Evolutionary conservation across 495 filamentous ascomycete genomes (phyloP), one percentile per base, ranked within the genome.

Genomic region (Pyronema omphalodes): DNA sequence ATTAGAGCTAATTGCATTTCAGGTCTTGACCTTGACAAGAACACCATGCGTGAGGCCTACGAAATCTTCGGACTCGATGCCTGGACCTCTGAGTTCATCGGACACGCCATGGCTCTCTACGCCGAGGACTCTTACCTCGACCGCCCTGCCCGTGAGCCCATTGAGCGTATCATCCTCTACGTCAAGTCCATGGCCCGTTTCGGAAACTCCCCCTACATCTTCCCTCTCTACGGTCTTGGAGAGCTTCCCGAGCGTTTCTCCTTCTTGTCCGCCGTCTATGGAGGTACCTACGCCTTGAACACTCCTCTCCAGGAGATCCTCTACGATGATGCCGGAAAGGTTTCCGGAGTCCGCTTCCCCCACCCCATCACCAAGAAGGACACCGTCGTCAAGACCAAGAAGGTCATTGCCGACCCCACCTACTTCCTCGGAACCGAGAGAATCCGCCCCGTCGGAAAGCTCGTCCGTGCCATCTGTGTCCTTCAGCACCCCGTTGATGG

Each of bases 221-320:
- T 96, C 73, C 91, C 91, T 15, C 82, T 95, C 9, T 95, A 99
- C 69, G 91, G 91, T 55, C 77, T 99, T 18, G 91, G 93, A 62
- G 91, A 99, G 71, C 79, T 99, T 37, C 91, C 91, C 23, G 93
- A 99, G 73, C 89, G 93, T 52, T 99, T 99, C 66, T 93, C 91
- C 45, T 89, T 93, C 66, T 75, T 96, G 36, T 94, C 88, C 9
- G 91, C 91, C 64, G 94, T 96, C 70, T 94, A 96, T 67, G 93
- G 93, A 59, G 93, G 93, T 60, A 96, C 91, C 14, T 96, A 99
- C 71, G 96, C 96, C 85, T 81, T 99, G 61, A 96, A 96, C 74
- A 94, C 91, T 54, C 78, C 74, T 52, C 76, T 99, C 44, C 82
- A 95, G 58, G 89, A 96, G 71, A 72, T 99, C 49, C 64, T 84